These are phyloP conservation scores for Debaryomycetaceae sp. DNA, from an alignment of 1,139 yeast genomes.

Conservation along the genomic window DNA sequence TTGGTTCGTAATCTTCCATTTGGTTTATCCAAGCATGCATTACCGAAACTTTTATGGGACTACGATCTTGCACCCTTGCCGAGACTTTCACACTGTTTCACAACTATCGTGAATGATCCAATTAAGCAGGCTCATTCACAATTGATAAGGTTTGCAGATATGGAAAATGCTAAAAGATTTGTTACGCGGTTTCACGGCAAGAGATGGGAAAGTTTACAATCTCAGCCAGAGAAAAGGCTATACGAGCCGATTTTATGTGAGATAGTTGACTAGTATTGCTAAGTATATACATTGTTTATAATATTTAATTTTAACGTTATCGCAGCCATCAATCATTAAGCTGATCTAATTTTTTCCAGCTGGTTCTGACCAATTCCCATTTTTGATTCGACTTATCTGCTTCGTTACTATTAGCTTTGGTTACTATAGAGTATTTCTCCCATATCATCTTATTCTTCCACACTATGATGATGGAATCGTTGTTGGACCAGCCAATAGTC, in stretches of 20 bases:
- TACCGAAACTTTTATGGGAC: constrained; percentile 38
- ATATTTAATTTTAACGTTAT: background rate
- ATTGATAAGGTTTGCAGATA: constrained; percentile 47
- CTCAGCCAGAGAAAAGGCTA: constrained; percentile 24
- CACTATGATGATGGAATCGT: constrained; percentile 59
- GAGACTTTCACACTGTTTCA: constrained; percentile 15
- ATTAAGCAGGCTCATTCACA: constrained; percentile 22
- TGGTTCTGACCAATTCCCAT: constrained; percentile 67
- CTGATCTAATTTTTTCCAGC: constrained; percentile 67
- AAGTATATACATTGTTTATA: background rate
- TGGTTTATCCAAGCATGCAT: constrained; percentile 30
- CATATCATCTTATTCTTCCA: constrained; percentile 75
- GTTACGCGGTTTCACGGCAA: constrained; percentile 54
- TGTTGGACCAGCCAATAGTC: constrained; percentile 75
- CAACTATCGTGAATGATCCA: constrained; percentile 25
- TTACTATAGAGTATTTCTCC: constrained; percentile 79
- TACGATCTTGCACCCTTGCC: constrained; percentile 26
- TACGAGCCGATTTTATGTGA: constrained; percentile 42
- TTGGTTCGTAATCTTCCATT: constrained; percentile 40
- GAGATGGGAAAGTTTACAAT: constrained; percentile 32
- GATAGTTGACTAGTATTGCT: constrained; percentile 18
- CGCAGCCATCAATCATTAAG: constrained; percentile 2
- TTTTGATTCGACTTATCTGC: constrained; percentile 9
- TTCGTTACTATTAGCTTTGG: constrained; percentile 15
- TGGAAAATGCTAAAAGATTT: constrained; percentile 50